Evolutionary conservation across 495 filamentous ascomycete genomes (phyloP), one percentile per base, ranked within the genome.

Genomic region (Penicillium malachiteum): DNA sequence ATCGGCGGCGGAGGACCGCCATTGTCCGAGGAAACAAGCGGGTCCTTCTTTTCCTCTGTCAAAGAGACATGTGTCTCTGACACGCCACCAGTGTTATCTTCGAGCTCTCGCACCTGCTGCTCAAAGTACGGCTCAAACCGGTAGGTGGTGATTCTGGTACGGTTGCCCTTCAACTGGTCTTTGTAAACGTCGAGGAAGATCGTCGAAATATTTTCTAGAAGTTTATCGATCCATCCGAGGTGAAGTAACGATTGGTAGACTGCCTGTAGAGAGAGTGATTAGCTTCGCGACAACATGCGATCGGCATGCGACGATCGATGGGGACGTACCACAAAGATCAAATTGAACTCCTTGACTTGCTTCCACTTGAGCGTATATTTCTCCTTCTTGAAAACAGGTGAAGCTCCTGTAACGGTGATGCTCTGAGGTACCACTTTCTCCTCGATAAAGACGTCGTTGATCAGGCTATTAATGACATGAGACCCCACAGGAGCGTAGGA

Each of bases 301-400:
- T 41, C n/a, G 26, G 16, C 16, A 59, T 46, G 58, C 64, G 64
- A 67, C 55, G 57, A 47, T 45, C 34, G 37, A 17, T 18, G 14
- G 21, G 32, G 31, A 59, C 88, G 51, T 75, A 98, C 94, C 70
- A 98, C 92, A 69, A 97, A 98, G 50, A 98, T 97, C 47, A 98
- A 69, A 38, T 91, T 90, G 50, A 97, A 74, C 58, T 97, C 94
- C 75, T 96, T 97, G 9, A 84, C 86, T 39, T 86, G 86, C 31
- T 89, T 90, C 92, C 93, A 98, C 69, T 95, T 94, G 64, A 97
- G 71, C 0, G 92, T 97, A 70, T 97, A 95, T 60, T 93, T 90
- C 64, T 97, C 94, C 64, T 90, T 87, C 73, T 86, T 93, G 75
- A 91, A 97, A 0, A 84, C 74, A 1, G 90, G 85, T 7, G 71